Conservation (phyloP, 148 eudicot genomes). For the Cornus kousa region DNA sequence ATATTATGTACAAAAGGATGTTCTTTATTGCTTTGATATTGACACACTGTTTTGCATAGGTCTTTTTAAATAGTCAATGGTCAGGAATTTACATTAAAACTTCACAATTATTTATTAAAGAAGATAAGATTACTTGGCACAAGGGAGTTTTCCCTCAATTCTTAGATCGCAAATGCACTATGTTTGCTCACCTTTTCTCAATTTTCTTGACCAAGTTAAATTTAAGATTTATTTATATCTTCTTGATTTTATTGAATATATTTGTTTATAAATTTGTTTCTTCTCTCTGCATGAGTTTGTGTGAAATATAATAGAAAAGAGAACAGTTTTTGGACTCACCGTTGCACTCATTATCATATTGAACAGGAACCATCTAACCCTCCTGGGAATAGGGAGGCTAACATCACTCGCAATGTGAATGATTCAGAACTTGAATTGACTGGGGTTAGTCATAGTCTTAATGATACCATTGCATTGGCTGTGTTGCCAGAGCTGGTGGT, state of each 20-base stretch:
- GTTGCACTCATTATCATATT: neutral
- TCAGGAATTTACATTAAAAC: neutral
- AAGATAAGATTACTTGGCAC: neutral
- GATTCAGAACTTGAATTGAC: conserved; percentile 1
- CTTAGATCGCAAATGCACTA: neutral
- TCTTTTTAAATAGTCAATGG: neutral
- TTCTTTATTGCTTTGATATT: neutral
- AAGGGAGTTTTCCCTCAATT: neutral
- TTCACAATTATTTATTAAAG: neutral
- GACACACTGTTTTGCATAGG: neutral
- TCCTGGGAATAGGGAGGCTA: neutral
- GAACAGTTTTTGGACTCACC: neutral
- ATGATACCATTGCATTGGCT: conserved; percentile 7
- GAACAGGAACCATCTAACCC: conserved; percentile 17
- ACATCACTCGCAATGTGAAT: conserved; percentile 2
- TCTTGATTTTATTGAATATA: neutral
- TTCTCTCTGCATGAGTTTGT: neutral
- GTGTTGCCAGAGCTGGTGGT: conserved; percentile 12
- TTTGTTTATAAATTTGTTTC: neutral
- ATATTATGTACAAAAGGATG: neutral
- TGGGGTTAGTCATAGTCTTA: conserved; percentile 6
- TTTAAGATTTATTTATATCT: neutral
- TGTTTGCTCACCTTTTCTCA: neutral
- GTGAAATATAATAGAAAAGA: neutral
- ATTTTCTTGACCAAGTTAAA: neutral